Percentiles rank a stretch among this genome's conserved stretches.
Conservation (phyloP, 148 eudicot species). For the Amaranthus cruentus region DNA sequence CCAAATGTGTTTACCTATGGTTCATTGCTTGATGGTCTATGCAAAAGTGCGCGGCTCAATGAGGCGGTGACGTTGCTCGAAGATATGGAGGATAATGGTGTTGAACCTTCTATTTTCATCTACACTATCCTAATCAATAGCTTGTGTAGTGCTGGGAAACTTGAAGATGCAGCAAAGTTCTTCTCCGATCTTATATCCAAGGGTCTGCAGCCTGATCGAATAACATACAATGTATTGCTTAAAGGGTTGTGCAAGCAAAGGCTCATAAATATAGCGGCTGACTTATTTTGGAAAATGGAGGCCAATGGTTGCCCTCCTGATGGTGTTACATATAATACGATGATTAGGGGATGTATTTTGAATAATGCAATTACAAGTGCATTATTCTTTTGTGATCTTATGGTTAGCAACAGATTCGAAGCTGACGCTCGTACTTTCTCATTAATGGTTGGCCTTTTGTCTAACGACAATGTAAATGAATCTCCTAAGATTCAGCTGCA, state of each 20-base stretch:
- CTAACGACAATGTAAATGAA: neutral
- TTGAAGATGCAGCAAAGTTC: constrained; percentile 3
- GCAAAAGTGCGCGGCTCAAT: constrained; percentile 11
- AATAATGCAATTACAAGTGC: constrained; percentile 1
- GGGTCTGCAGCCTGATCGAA: constrained; percentile 1
- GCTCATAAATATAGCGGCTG: constrained; percentile 9
- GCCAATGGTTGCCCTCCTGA: neutral
- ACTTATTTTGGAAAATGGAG: neutral
- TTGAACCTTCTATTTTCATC: neutral
- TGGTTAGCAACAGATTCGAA: constrained; percentile 8
- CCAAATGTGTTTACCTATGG: constrained; percentile 9
- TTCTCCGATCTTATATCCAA: constrained; percentile 7
- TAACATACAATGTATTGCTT: neutral
- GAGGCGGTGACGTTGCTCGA: constrained; percentile 12
- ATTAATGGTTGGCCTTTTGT: neutral
- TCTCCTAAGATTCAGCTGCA: neutral
- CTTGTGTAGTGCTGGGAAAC: constrained; percentile 11
- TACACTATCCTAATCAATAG: constrained; percentile 16
- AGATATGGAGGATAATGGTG: constrained; percentile 10
- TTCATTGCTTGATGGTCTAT: constrained; percentile 22
- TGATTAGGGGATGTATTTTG: constrained; percentile 2
- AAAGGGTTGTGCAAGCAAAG: constrained; percentile 16
- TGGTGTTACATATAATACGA: constrained; percentile 1
- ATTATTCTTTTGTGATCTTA: constrained; percentile 1
- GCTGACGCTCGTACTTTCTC: constrained; percentile 7